Percentiles rank a stretch among this genome's conserved stretches.
phyloP scores from a whole-genome alignment of 306 rosid genomes.

The Glycine soja region DNA sequence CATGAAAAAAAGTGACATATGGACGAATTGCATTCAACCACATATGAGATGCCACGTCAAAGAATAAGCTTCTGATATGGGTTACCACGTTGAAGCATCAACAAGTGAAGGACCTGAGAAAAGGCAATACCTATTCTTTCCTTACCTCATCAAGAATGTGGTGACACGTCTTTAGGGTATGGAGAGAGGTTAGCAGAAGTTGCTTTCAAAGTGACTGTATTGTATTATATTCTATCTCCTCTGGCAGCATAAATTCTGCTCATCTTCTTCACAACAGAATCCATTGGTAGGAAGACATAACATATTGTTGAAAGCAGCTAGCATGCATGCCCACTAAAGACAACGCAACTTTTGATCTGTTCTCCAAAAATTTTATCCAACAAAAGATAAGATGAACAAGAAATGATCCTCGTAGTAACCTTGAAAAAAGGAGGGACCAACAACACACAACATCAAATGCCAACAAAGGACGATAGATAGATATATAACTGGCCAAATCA shows the following conservation, averaged over 20 bases:
- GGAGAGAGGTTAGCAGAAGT: constrained; percentile 55
- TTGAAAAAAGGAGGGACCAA: constrained; percentile 30
- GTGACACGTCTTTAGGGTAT: constrained; percentile 54
- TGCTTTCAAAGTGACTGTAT: constrained; percentile 56
- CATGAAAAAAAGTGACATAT: constrained; percentile 42
- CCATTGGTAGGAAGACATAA: constrained; percentile 49
- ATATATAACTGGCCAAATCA: constrained; percentile 10
- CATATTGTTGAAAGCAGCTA: constrained; percentile 52
- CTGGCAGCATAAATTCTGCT: constrained; percentile 69
- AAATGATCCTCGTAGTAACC: constrained; percentile 42
- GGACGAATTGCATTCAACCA: constrained; percentile 40
- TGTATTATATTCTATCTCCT: constrained; percentile 29
- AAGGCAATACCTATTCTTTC: constrained; percentile 38
- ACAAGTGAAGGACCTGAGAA: constrained; percentile 31
- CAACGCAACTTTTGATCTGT: constrained; percentile 42
- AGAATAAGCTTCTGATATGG: constrained; percentile 47
- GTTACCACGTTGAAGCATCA: constrained; percentile 49
- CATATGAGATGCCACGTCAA: constrained; percentile 37
- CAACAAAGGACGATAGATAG: constrained; percentile 22
- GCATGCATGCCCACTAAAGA: constrained; percentile 43
- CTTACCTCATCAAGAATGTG: constrained; percentile 56
- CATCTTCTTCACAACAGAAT: constrained; percentile 63
- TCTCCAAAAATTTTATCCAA: constrained; percentile 52
- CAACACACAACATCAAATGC: constrained; percentile 4
- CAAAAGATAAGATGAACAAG: constrained; percentile 42